Conservation (phyloP, 768 basidiomycete species). For the Antrodiella citrinella region DNA sequence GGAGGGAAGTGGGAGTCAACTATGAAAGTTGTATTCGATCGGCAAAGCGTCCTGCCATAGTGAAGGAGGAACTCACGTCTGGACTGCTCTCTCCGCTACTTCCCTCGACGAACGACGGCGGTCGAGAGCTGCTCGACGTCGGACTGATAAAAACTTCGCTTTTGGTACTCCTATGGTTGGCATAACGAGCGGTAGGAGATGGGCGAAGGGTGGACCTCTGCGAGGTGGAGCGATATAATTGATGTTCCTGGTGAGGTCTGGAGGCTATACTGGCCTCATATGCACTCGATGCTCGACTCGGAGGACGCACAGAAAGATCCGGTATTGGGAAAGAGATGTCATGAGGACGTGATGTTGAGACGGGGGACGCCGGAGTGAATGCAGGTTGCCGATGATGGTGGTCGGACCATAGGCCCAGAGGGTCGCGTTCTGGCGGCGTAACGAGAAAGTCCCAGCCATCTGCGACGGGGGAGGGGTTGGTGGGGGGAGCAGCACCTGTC, state of each 20-base stretch:
- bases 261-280: slow-evolving; percentile 19
- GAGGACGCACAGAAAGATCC: slow-evolving; percentile 20
- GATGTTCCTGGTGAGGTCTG: slow-evolving; percentile 21
- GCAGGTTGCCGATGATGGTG: slow-evolving; percentile 18
- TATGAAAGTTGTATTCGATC: no score
- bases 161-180: slow-evolving; percentile 17
- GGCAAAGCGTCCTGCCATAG: no score
- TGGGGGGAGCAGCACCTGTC: slow-evolving; percentile 24
- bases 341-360: slow-evolving; percentile 8
- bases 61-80: slow-evolving; percentile 15
- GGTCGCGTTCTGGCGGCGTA: slow-evolving; percentile 9
- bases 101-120: slow-evolving; percentile 16
- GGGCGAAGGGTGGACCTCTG: slow-evolving; percentile 14
- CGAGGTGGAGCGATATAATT: slow-evolving; percentile 18
- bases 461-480: slow-evolving; percentile 23
- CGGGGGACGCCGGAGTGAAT: slow-evolving; percentile 8
- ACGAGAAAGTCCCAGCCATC: slow-evolving; percentile 24
- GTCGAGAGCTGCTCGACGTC: slow-evolving; percentile 14
- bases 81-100: slow-evolving; percentile 17
- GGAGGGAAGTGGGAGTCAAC: no score
- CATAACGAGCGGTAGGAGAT: slow-evolving; percentile 8
- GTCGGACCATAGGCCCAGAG: slow-evolving; percentile 28
- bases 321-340: slow-evolving; percentile 15
- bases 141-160: slow-evolving; percentile 15
- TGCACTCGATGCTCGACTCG: slow-evolving; percentile 33